Conservation (phyloP, 768 basidiomycete genomes). For the Kwoniella dendrophila region DNA sequence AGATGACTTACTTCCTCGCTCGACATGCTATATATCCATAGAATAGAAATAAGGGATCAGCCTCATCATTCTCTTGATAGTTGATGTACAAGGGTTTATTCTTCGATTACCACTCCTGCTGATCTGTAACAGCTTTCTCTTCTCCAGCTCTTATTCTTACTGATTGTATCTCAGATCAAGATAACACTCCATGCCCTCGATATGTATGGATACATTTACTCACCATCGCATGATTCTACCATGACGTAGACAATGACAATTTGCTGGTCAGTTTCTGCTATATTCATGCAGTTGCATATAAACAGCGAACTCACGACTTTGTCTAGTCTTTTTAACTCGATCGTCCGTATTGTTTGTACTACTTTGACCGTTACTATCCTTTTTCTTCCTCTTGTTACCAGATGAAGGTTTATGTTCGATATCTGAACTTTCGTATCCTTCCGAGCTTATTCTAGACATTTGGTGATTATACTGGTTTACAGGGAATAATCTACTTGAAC, state of each 20-base stretch:
- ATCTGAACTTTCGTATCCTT: constrained; percentile 11
- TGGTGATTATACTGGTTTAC: not conserved
- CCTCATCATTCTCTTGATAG: too few relatives aligned
- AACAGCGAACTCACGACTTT: constrained; percentile 40
- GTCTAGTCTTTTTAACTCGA: constrained; percentile 40
- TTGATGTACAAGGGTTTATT: too few relatives aligned
- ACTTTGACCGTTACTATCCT: constrained; percentile 1
- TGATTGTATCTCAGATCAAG: too few relatives aligned
- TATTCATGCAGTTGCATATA: constrained; percentile 8
- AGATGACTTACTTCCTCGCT: constrained; percentile 45
- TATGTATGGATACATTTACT: constrained; percentile 16
- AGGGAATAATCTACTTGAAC: not conserved
- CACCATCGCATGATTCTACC: constrained; percentile 47
- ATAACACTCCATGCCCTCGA: too few relatives aligned
- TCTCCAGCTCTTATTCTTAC: not conserved
- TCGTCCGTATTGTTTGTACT: not conserved
- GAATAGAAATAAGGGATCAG: too few relatives aligned
- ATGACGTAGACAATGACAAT: not conserved
- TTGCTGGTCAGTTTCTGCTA: not conserved
- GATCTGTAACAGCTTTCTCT: not conserved
- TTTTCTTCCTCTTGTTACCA: constrained; percentile 4
- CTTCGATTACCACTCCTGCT: too few relatives aligned
- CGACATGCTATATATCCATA: constrained; percentile 35
- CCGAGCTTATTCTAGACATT: not conserved
- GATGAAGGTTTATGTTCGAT: not conserved